These are phyloP conservation scores for Pelargonium cotyledonis DNA, from an alignment of 441 rosid species.

Conservation along the genomic window DNA sequence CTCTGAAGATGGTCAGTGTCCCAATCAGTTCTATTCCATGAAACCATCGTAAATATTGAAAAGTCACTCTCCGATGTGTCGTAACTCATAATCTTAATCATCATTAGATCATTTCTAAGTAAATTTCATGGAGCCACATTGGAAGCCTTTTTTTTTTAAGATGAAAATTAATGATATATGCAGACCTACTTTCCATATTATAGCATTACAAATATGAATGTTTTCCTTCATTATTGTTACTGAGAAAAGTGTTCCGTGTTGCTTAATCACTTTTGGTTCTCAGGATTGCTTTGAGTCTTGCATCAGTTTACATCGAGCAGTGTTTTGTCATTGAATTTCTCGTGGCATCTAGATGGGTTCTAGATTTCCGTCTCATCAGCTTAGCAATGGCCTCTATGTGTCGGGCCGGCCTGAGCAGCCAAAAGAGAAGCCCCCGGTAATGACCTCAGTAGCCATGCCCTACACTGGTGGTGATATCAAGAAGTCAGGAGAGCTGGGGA, in stretches of 20 bases:
- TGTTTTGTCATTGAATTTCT: slow-evolving; percentile 19
- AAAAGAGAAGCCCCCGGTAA: slow-evolving; percentile 87
- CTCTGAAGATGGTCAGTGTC: not conserved
- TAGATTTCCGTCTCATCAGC: slow-evolving; percentile 93
- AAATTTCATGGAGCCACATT: not conserved
- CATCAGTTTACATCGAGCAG: slow-evolving; percentile 16
- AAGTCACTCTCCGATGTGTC: not conserved
- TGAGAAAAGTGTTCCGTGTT: not conserved
- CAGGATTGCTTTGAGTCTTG: slow-evolving; percentile 31
- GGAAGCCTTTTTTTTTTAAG: not conserved
- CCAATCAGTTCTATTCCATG: not conserved
- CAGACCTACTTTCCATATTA: not conserved
- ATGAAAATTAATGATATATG: too few relatives aligned
- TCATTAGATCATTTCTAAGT: not conserved
- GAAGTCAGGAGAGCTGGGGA: slow-evolving; percentile 87
- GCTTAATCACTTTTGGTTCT: slow-evolving; percentile 9
- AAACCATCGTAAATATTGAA: not conserved
- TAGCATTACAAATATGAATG: not conserved
- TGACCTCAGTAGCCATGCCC: slow-evolving; percentile 94
- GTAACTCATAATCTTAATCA: not conserved
- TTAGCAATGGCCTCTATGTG: slow-evolving; percentile 88
- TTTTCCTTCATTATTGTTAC: not conserved
- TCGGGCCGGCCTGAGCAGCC: slow-evolving; percentile 98
- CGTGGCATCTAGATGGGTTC: slow-evolving; percentile 62
- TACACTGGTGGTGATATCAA: slow-evolving; percentile 95